Evolutionary conservation across 106 monocot species (phyloP), one percentile per base, ranked within the genome.

Genomic region (Dendrobium nobile): DNA sequence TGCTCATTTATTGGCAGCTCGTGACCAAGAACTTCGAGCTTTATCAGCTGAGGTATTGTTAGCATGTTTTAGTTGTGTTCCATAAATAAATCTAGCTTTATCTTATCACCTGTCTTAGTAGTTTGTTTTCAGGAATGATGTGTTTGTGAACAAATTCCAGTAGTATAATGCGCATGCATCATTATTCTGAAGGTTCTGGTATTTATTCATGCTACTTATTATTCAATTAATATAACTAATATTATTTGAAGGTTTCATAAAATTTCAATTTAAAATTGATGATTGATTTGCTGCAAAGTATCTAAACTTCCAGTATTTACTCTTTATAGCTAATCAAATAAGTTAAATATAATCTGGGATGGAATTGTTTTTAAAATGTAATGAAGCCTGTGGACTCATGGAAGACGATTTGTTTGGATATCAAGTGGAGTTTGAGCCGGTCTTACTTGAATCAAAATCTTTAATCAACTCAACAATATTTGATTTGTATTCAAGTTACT

Each of bases 21-120:
- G 97, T 79, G 97, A 95, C 85, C 97, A 98, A 87, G 97, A 98
- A 87, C 79, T 98, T 54, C 82, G 97, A 73, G 91, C 94, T 45
- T 48, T 95, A 72, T 88, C 94, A 61, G 97, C 97, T 76, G 97
- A 98, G 94, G 97, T 95, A 82, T 78, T 82, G 56, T 47, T 55
- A 51, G 44, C 77, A 37, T 55, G 26, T 15, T 59, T 5, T 41
- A 22, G 22, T 10, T 10, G 20, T 22, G 8, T 43, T 45, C 75
- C 13, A 51, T 51, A 40, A 72, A 16, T 72, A 28, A 16, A 16
- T 40, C 40, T 11, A 72, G 5, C 16, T 72, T 72, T 28, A 72
- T 37, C 51, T 51, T 51, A 15, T 51, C 51, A 13, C 51, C 15
- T 13, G 15, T 51, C 15, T 51, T 51, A 51, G 13, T 51, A 51